These are phyloP conservation scores for Ustulina deusta DNA, from an alignment of 2,329 filamentous ascomycete genomes.

Conservation along the genomic window DNA sequence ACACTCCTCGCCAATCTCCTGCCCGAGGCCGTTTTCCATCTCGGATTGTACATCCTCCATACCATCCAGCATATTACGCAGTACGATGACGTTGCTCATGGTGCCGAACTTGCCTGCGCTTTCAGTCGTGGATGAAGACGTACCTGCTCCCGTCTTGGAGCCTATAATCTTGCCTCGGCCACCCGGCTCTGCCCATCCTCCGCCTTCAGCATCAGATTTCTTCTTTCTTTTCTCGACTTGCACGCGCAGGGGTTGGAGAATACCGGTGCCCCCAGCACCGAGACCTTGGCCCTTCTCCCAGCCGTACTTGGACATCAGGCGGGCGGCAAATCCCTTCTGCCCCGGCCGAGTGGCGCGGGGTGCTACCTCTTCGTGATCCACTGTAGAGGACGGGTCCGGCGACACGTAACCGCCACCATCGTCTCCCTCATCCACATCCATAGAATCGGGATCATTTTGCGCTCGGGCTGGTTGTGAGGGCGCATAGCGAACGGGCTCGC, in stretches of 20 bases:
- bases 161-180: constrained; percentile 85
- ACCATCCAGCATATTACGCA: constrained; percentile 86
- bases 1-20: constrained; percentile 97
- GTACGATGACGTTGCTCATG: constrained; percentile 85
- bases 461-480: constrained; percentile 59
- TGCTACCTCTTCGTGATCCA: constrained; percentile 36
- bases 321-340: constrained; percentile 85
- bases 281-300: constrained; percentile 91
- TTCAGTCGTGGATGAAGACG: constrained; percentile 37
- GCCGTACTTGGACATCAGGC: constrained; percentile 92
- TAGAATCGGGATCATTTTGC: constrained; percentile 53
- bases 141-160: constrained; percentile 59
- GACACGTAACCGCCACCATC: constrained; percentile 52
- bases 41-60: constrained; percentile 82
- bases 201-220: constrained; percentile 80
- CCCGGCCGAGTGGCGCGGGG: constrained; percentile 76
- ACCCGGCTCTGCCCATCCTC: constrained; percentile 77
- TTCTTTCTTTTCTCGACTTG: constrained; percentile 89
- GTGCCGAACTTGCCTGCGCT: constrained; percentile 68
- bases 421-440: constrained; percentile 53
- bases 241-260: constrained; percentile 84
- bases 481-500: constrained; percentile 81
- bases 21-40: constrained; percentile 79
- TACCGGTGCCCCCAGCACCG: constrained; percentile 84
- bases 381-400: constrained; percentile 32